Base-by-base conservation (phyloP, 225 moss, liverwort and hornwort genomes). In the Takakia lepidozioides region DNA sequence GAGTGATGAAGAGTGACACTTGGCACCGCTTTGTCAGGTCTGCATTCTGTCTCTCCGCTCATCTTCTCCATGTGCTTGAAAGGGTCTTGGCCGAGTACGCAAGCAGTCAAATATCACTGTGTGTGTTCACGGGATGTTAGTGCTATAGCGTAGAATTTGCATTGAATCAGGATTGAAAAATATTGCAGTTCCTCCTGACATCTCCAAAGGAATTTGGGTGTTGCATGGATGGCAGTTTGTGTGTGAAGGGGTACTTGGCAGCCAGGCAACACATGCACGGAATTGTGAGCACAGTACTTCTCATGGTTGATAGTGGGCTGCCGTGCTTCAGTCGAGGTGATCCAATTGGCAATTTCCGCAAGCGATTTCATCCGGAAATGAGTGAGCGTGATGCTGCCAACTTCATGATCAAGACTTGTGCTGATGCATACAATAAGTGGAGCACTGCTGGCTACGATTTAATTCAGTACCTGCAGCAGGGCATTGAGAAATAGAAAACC, bases 361-460 rank as follows among this genome's bases (percentile, higher is more conserved):
- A 76, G 51, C 74, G 90, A 39, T 77, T 86, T 28, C 90, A 86
- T 66, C 90, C 86, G 3, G 90, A 91, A 66, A 83, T 91, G 86
- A 91, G 70, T 50, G 90, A 91, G 57, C 62, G 90, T 45, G 86
- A 86, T 40, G 90, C 90, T 35, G 90, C 90, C 26, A 91, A 84
- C 56, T 91, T 86, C 51, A 91, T 91, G 90, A 91, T 86, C 52
- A 86, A 91, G 70, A 91, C 86, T 24, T 91, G 90, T 37, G 86
- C 77, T 51, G 90, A 91, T 68, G 86, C 90, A 1, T 91, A 91
- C 42, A 91, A 91, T 49, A 86, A 91, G 59, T 91, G 90, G 90
- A 91, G 77, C 56, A 91, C 90, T 29, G 66, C 90, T 22, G 90
- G 90, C 51, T 91, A 91, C 56, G 90, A 91, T 71, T 57, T 84